Evolutionary conservation across 352 stramenopile species (phyloP).

Genomic region (Phytopythium montanum): DNA sequence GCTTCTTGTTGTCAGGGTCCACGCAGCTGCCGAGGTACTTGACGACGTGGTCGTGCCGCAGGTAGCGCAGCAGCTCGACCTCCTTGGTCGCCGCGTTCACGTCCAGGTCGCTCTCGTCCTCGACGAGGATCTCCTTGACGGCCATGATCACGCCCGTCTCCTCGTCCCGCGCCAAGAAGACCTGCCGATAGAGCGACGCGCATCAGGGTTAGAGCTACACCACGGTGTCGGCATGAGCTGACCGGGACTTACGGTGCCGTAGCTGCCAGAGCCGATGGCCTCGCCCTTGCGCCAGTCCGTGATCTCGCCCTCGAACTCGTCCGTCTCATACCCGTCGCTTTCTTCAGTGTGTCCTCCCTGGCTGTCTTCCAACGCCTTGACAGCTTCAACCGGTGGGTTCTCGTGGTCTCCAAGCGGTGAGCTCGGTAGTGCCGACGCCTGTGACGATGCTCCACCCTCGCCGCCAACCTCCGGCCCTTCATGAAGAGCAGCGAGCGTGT

Average conservation of each 20-base stretch:
- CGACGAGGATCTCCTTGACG: conserved; percentile 60
- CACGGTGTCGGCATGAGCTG: too few species aligned
- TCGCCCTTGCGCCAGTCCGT: conserved; percentile 57
- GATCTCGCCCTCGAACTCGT: conserved; percentile 45
- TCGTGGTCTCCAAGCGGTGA: background rate
- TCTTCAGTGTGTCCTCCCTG: background rate
- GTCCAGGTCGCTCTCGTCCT: conserved; percentile 33
- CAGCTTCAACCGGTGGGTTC: background rate
- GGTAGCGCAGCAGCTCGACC: conserved; percentile 82
- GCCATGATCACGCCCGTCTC: conserved; percentile 85
- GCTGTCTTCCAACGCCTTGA: background rate
- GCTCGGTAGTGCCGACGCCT: background rate
- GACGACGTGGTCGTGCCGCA: conserved; percentile 92
- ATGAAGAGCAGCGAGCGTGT: conserved; percentile 7
- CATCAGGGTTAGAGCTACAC: too few species aligned
- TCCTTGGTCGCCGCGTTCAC: conserved; percentile 52
- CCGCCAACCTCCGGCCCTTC: conserved; percentile 2
- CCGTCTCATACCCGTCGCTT: conserved; percentile 32
- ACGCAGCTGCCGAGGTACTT: conserved; percentile 89
- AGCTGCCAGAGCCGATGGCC: conserved; percentile 57
- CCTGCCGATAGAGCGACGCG: conserved; percentile 17
- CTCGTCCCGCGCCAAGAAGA: conserved; percentile 91
- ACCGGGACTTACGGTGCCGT: conserved; percentile 36
- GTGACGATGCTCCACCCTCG: background rate
- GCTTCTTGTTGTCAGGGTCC: conserved; percentile 45